Evolutionary conservation across 1,284 basidiomycete genomes (phyloP), one percentile per base, ranked within the genome.

Genomic region (Leccinum variabile): DNA sequence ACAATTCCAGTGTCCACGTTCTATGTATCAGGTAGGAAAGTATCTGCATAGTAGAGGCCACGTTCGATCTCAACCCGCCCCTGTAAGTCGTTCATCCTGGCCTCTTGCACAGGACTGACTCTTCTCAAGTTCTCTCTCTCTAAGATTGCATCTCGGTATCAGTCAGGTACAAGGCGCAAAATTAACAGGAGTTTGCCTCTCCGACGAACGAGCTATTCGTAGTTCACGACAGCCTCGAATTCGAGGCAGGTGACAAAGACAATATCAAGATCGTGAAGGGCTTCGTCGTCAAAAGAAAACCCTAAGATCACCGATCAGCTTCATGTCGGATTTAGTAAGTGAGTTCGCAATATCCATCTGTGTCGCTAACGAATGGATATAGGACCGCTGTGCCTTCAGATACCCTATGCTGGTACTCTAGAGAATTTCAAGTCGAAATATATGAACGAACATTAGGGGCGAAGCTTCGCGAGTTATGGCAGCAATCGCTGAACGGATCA

Each of bases 401-500:
- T 55, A 52, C 67, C 68, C 2, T 61, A 60, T 11, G 28, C 4
- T 28, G 25, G 25, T 28, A 28, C 28, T 28, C 6, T 28, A 28
- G 28, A 28, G 28, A 28, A 28, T 28, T 28, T 28, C 28, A 28
- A 28, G 28, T 28, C 28, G 6, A 28, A 28, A 28, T 28, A 28
- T 28, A 28, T 28, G 28, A 28, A 28, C 28, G 6, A 28, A 28
- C 1, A 28, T 28, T 28, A 28, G 28, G 28, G 28, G 28, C 28
- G 64, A 67, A 18, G 59, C 54, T 1, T 53, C 59, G 0, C 57
- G 59, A n/a, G 37, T 54, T 33, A 7, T 57, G 10, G 67, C 59
- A 6, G 16, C 39, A 11, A 62, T 69, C 25, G 70, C 69, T n/a
- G 67, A 72, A 14, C 70, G 67, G 10, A 52, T 70, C 14, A 70